Percentiles rank a stretch among this genome's conserved stretches.
Conservation (phyloP, 192 early-diverging fungal genomes). For the Kickxella alabastrina region DNA sequence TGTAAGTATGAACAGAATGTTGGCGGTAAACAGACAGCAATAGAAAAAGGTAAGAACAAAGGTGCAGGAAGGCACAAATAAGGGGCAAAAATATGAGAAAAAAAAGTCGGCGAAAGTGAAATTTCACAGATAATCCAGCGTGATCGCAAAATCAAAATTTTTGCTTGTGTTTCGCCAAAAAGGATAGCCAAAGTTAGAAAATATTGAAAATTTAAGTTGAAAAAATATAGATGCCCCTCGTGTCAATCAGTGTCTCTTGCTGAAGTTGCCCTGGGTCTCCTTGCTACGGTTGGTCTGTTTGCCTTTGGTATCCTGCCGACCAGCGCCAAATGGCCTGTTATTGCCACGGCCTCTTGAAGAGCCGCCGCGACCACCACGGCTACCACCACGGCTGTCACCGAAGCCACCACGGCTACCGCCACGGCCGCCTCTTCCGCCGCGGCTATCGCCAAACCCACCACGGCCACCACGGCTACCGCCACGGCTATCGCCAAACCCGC, state of each 20-base stretch:
- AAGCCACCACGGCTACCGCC: too few relatives aligned
- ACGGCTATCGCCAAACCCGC: too few relatives aligned
- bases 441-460: too few relatives aligned
- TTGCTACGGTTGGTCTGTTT: conserved; percentile 5
- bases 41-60: not conserved
- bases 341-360: too few relatives aligned
- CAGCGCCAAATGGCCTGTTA: conserved; percentile 1
- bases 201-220: too few relatives aligned
- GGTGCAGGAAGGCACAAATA: not conserved
- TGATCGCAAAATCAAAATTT: not conserved
- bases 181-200: too few relatives aligned
- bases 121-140: not conserved
- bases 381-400: too few relatives aligned
- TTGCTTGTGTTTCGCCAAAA: too few relatives aligned
- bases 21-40: not conserved
- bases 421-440: too few relatives aligned
- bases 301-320: not conserved
- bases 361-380: too few relatives aligned
- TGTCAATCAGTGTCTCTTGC: conserved; percentile 4
- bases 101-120: not conserved
- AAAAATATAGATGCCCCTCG: too few relatives aligned
- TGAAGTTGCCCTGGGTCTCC: conserved; percentile 4
- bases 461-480: too few relatives aligned
- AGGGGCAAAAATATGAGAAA: not conserved
- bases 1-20: not conserved